These are phyloP conservation scores for Venturiaceae sp. DNA, from an alignment of 2,329 filamentous ascomycete species.

Conservation along the genomic window DNA sequence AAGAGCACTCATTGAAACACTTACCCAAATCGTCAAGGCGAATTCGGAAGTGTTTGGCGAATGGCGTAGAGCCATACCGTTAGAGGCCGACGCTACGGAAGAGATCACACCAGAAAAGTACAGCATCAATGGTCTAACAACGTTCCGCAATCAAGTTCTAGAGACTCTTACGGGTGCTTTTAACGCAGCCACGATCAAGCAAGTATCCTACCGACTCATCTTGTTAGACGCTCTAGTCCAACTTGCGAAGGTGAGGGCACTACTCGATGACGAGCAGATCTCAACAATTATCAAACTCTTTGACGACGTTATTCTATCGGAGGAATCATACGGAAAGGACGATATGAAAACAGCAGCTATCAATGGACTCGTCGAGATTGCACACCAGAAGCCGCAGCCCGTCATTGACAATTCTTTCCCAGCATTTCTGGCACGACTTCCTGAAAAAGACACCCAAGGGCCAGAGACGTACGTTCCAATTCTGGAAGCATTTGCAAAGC, in stretches of 20 bases:
- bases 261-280: slow-evolving; percentile 32
- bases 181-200: slow-evolving; percentile 32
- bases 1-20: slow-evolving; percentile 51
- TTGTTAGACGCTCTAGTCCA: slow-evolving; percentile 34
- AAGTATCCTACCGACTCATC: slow-evolving; percentile 38
- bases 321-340: slow-evolving; percentile 45
- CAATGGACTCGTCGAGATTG: slow-evolving; percentile 48
- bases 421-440: slow-evolving; percentile 54
- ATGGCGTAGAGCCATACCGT: slow-evolving; percentile 35
- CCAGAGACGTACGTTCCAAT: slow-evolving; percentile 41
- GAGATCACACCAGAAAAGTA: slow-evolving; percentile 19
- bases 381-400: slow-evolving; percentile 50
- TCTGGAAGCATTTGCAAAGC: slow-evolving; percentile 54
- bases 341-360: slow-evolving; percentile 51
- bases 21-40: slow-evolving; percentile 49
- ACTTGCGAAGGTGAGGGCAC: slow-evolving; percentile 28
- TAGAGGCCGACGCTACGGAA: slow-evolving; percentile 15
- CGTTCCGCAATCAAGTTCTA: slow-evolving; percentile 30
- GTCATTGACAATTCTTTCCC: slow-evolving; percentile 58
- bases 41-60: slow-evolving; percentile 47
- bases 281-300: slow-evolving; percentile 48
- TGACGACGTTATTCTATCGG: slow-evolving; percentile 50
- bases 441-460: slow-evolving; percentile 43
- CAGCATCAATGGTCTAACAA: slow-evolving; percentile 25
- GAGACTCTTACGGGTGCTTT: slow-evolving; percentile 33